These are phyloP conservation scores for Penicillium maclennaniae DNA, from an alignment of 495 filamentous ascomycete genomes.

Conservation along the genomic window DNA sequence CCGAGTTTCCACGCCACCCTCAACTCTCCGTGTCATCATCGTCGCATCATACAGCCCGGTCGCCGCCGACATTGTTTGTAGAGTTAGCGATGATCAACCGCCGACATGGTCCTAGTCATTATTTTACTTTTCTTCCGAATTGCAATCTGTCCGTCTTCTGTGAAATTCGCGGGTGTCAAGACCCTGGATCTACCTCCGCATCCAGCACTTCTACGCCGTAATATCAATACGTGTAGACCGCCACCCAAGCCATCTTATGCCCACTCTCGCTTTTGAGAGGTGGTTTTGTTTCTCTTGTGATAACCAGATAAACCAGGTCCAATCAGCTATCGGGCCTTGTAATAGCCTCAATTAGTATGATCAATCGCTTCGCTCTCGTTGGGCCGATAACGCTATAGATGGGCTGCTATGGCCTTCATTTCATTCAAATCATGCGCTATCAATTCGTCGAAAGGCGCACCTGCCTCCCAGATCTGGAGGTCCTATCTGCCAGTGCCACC, in stretches of 20 bases:
- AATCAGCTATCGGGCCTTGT: constrained; percentile 23
- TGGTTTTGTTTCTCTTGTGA: neutral
- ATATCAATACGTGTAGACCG: constrained; percentile 13
- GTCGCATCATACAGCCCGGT: constrained; percentile 29
- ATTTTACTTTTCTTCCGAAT: neutral
- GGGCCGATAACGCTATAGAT: constrained; percentile 24
- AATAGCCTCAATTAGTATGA: constrained; percentile 21
- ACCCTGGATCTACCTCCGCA: neutral
- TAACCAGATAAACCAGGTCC: constrained; percentile 8
- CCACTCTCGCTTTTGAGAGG: neutral
- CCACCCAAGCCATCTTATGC: constrained; percentile 3
- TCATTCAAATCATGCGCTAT: constrained; percentile 12
- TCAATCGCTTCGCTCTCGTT: constrained; percentile 24
- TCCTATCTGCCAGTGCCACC: constrained; percentile 2
- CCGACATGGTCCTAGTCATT: neutral
- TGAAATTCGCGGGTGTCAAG: neutral
- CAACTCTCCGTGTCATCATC: constrained; percentile 25
- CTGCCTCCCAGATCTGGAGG: constrained; percentile 12
- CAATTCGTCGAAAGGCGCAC: constrained; percentile 8
- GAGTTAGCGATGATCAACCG: neutral
- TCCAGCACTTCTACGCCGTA: neutral
- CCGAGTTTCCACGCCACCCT: constrained; percentile 19
- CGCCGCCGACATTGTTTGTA: constrained; percentile 15
- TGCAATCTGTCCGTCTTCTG: neutral
- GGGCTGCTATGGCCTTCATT: neutral